Evolutionary conservation across 2,329 filamentous ascomycete genomes (phyloP), one percentile per base, ranked within the genome.

Genomic region (Fusarium scirpi): DNA sequence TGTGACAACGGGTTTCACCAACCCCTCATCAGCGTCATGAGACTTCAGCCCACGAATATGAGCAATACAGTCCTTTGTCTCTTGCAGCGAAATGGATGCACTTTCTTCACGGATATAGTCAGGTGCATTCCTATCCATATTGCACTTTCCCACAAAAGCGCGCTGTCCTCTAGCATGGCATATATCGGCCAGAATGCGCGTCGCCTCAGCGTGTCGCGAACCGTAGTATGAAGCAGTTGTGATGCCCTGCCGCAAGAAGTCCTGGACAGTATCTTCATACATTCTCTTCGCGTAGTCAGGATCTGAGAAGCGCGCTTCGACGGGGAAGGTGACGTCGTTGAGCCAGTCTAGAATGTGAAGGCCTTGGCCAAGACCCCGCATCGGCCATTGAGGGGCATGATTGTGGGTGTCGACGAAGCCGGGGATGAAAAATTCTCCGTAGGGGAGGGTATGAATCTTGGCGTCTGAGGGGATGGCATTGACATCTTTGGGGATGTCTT

Each of bases 401-500:
- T 90, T 90, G 77, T 92, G 90, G 2, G 89, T 91, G 78, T 92
- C 90, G 41, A 92, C 80, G 67, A 90, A 86, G 25, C 87, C 87
- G 0, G 88, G 88, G 47, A 89, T 84, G 3, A 67, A 12, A 2
- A 65, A 65, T 2, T 65, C 62, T 18, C 62, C 61, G 5, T 16
- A 12, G 0, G n/a, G 2, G 0, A 65, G 15, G n/a, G 1, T 22
- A 3, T 41, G 1, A 0, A 43, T 24, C 15, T 34, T 41, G 5
- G 52, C 27, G 15, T 27, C 3, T 1, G 40, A 3, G 2, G 46
- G 46, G 18, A 59, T 8, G 3, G 22, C 20, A 38, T 52, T 8
- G 3, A n/a, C 24, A 38, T 52, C 46, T 6, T 34, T 2, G 5
- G 45, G 52, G 1, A 60, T 41, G 7, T 60, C 8, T 1, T 27